Conservation (phyloP, 768 basidiomycete species). For the Amanita exitialis region DNA sequence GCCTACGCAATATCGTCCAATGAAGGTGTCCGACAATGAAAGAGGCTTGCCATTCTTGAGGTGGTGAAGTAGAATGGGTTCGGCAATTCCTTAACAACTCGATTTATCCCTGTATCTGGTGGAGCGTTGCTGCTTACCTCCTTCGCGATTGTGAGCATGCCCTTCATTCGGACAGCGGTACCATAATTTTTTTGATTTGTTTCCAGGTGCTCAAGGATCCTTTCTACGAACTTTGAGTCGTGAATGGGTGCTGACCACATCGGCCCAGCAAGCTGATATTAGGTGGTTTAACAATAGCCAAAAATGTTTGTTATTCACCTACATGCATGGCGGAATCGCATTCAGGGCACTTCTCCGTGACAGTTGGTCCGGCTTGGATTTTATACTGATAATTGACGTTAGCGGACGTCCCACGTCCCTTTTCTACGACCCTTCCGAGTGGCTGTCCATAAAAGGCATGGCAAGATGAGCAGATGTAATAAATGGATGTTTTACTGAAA, state of each 20-base stretch:
- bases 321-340: slow-evolving; percentile 76
- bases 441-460: slow-evolving; percentile 79
- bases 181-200: slow-evolving; percentile 56
- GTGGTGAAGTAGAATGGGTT: slow-evolving; percentile 87
- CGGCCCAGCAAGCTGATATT: slow-evolving; percentile 72
- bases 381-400: slow-evolving; percentile 61
- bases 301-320: slow-evolving; percentile 14
- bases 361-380: slow-evolving; percentile 58
- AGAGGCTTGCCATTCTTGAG: slow-evolving; percentile 63
- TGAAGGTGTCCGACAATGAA: slow-evolving; percentile 74
- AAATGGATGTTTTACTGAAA: slow-evolving; percentile 72
- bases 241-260: slow-evolving; percentile 96
- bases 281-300: not conserved
- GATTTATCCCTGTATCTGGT: not conserved
- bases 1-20: slow-evolving; percentile 62
- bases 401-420: slow-evolving; percentile 42
- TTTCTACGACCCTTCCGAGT: slow-evolving; percentile 66
- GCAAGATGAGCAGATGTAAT: slow-evolving; percentile 80
- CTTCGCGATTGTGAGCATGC: slow-evolving; percentile 87
- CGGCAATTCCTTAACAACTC: slow-evolving; percentile 51
- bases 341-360: slow-evolving; percentile 64
- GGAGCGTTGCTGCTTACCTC: slow-evolving; percentile 44
- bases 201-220: slow-evolving; percentile 67
- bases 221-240: slow-evolving; percentile 59
- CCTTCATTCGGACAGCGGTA: slow-evolving; percentile 80